Percentiles rank a stretch among this genome's conserved stretches.
phyloP scores from a whole-genome alignment of 2,329 filamentous ascomycete genomes.

The Aureobasidium pullulans region DNA sequence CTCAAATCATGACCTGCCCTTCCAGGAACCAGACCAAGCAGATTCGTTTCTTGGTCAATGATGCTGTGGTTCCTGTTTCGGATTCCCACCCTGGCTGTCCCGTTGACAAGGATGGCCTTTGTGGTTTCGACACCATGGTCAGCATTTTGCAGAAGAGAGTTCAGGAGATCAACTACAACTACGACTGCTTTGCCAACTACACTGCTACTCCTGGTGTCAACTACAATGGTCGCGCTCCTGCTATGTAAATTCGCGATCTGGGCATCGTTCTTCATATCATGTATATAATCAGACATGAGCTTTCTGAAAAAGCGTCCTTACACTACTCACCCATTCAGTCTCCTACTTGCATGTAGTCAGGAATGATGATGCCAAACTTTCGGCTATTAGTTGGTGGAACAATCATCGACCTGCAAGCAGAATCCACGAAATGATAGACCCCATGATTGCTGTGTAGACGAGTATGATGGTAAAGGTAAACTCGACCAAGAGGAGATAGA shows the following conservation, averaged over 20 bases:
- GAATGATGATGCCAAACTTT: too few species aligned
- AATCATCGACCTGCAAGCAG: neutral
- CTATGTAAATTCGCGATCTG: neutral
- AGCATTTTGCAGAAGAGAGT: neutral
- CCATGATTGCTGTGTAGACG: neutral
- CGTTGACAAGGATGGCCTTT: constrained; percentile 7
- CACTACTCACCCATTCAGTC: too few species aligned
- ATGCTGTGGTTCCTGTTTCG: neutral
- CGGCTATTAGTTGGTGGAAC: too few species aligned
- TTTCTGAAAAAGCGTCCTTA: too few species aligned
- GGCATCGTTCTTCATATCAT: neutral
- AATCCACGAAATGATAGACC: neutral
- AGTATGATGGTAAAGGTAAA: neutral
- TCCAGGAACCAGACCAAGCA: constrained; percentile 7
- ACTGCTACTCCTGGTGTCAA: constrained; percentile 1
- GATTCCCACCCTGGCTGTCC: constrained; percentile 7
- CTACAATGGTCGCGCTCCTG: constrained; percentile 9
- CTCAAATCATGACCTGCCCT: constrained; percentile 9
- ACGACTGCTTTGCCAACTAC: constrained; percentile 10
- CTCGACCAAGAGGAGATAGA: neutral
- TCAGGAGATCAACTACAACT: constrained; percentile 5
- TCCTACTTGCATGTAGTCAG: too few species aligned
- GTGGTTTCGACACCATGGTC: constrained; percentile 11
- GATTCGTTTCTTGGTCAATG: constrained; percentile 11
- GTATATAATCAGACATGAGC: too few species aligned